Conservation (phyloP, 768 basidiomycete species). For the Crepidotus variabilis region DNA sequence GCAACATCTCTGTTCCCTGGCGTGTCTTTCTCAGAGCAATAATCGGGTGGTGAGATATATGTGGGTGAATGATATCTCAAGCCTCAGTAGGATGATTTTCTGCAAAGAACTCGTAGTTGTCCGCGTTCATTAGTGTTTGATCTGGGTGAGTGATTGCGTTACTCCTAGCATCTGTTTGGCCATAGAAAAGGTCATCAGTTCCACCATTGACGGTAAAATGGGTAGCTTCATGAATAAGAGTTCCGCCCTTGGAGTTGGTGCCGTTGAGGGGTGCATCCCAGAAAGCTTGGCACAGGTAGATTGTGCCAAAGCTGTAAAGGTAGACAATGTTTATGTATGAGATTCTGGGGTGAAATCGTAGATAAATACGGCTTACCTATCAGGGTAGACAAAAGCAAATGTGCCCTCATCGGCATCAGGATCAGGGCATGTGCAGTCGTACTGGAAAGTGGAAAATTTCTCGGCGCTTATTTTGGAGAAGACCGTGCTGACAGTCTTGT, state of each 20-base stretch:
- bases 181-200: slow-evolving; percentile 43
- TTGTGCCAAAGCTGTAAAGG: background rate
- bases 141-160: slow-evolving; percentile 36
- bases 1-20: no score
- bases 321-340: background rate
- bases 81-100: slow-evolving; percentile 39
- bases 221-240: slow-evolving; percentile 38
- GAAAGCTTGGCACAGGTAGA: slow-evolving; percentile 24
- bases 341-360: background rate
- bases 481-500: slow-evolving; percentile 34
- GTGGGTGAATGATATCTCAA: background rate
- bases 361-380: background rate
- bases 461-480: slow-evolving; percentile 31
- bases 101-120: slow-evolving; percentile 48
- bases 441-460: slow-evolving; percentile 27
- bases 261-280: slow-evolving; percentile 39
- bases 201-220: slow-evolving; percentile 42
- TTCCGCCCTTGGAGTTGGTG: slow-evolving; percentile 40
- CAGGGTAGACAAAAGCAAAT: slow-evolving; percentile 33
- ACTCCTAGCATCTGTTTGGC: slow-evolving; percentile 34
- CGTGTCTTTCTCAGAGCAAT: no score
- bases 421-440: slow-evolving; percentile 34
- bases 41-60: no score
- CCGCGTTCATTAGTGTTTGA: slow-evolving; percentile 40
- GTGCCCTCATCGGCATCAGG: slow-evolving; percentile 11